phyloP scores from a whole-genome alignment of 208 protist genomes.

The Crithidia mellificae region DNA sequence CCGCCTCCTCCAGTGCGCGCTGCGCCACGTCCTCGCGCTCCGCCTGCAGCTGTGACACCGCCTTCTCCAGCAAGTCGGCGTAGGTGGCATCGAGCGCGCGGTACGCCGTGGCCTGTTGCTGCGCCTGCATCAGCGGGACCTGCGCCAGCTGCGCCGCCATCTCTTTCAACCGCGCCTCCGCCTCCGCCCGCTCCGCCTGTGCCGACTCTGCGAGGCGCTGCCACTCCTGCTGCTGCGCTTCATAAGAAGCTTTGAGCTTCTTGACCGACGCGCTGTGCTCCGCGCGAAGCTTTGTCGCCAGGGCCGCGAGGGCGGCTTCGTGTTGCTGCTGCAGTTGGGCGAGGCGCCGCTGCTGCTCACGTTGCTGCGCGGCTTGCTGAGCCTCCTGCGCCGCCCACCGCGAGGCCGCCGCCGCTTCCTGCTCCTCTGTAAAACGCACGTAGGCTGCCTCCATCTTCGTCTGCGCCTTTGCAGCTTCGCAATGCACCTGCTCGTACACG shows the following conservation, averaged over 20 bases:
- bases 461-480: slow-evolving; percentile 23
- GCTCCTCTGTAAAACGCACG: slow-evolving; percentile 19
- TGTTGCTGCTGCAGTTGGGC: slow-evolving; percentile 18
- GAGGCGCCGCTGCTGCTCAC: slow-evolving; percentile 24
- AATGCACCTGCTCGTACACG: slow-evolving; percentile 28
- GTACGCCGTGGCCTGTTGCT: slow-evolving; percentile 22
- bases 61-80: slow-evolving; percentile 13
- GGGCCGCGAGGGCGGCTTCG: slow-evolving; percentile 23
- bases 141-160: slow-evolving; percentile 15
- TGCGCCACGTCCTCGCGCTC: slow-evolving; percentile 52
- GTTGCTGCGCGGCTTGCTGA: slow-evolving; percentile 14
- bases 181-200: background rate
- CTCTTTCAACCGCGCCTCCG: slow-evolving; percentile 3
- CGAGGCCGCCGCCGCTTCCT: slow-evolving; percentile 6
- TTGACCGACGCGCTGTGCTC: slow-evolving; percentile 10
- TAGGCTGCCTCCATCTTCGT: slow-evolving; percentile 29
- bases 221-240: slow-evolving; percentile 23
- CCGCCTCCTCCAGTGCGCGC: slow-evolving; percentile 50
- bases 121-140: slow-evolving; percentile 14
- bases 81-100: slow-evolving; percentile 22
- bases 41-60: slow-evolving; percentile 18
- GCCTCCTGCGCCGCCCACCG: slow-evolving; percentile 21
- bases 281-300: slow-evolving; percentile 11
- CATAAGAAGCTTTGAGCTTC: slow-evolving; percentile 9
- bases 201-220: slow-evolving; percentile 5